A percentile compares a stretch with the other conserved stretches of the same genome.
Evolutionary conservation across 768 basidiomycete genomes (phyloP).

Genomic region (Leccinum variicolor): DNA sequence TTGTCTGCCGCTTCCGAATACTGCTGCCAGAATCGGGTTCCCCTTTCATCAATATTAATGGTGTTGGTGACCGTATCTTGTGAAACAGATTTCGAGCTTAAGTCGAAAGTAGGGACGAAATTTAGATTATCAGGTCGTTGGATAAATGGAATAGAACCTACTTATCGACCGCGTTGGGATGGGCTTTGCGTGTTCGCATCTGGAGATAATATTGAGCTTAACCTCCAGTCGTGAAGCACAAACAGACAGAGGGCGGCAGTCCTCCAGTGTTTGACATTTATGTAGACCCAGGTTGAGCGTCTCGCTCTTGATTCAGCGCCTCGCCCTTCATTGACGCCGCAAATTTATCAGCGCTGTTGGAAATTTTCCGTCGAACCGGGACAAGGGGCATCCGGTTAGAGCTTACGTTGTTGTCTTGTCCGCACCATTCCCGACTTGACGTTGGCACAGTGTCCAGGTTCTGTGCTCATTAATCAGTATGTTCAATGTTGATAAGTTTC

Average conservation of each 20-base stretch:
- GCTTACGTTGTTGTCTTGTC: not conserved
- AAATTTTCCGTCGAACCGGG: not conserved
- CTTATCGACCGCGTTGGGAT: not conserved
- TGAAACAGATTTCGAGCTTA: not conserved
- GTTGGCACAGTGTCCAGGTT: not conserved
- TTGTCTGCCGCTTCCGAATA: not conserved
- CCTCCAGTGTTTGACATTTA: not conserved
- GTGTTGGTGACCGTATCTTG: not conserved
- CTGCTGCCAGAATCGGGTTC: not conserved
- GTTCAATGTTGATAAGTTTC: not conserved
- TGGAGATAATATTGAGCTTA: not conserved
- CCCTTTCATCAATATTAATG: not conserved
- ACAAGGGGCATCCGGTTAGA: not conserved
- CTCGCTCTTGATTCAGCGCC: not conserved
- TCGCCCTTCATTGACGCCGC: not conserved
- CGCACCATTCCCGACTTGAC: not conserved
- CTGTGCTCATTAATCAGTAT: not conserved
- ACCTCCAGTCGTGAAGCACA: not conserved
- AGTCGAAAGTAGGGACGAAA: not conserved
- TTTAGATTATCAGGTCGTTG: not conserved
- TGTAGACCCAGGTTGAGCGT: not conserved
- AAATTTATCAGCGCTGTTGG: not conserved
- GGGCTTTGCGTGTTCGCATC: not conserved
- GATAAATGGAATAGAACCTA: not conserved
- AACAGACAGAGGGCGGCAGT: not conserved